phyloP scores from a whole-genome alignment of 805 yeast genomes.

The Saturnispora quitensis region DNA sequence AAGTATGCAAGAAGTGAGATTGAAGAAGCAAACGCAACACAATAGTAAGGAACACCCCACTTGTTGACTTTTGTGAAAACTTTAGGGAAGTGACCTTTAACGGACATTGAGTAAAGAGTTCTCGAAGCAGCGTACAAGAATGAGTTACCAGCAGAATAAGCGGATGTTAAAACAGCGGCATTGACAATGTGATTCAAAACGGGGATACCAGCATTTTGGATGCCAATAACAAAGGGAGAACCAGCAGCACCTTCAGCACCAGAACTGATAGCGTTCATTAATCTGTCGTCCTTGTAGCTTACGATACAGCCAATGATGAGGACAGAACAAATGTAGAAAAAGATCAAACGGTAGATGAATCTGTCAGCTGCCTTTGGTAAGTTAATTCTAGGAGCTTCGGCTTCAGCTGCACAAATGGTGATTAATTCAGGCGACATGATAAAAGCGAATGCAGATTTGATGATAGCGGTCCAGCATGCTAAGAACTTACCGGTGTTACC shows the following conservation, averaged over 20 bases:
- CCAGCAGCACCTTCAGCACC: slow-evolving; percentile 59
- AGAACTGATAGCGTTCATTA: slow-evolving; percentile 36
- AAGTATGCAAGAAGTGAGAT: slow-evolving; percentile 53
- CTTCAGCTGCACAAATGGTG: slow-evolving; percentile 27
- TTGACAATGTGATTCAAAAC: slow-evolving; percentile 73
- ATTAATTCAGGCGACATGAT: slow-evolving; percentile 32
- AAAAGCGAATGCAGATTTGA: slow-evolving; percentile 59
- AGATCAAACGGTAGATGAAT: slow-evolving; percentile 25
- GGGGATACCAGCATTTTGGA: slow-evolving; percentile 54
- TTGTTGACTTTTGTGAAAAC: slow-evolving; percentile 52
- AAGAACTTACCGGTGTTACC: slow-evolving; percentile 57
- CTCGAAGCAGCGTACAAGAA: slow-evolving; percentile 68
- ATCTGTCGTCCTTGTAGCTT: slow-evolving; percentile 31
- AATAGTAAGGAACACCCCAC: slow-evolving; percentile 58
- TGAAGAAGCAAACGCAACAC: slow-evolving; percentile 41
- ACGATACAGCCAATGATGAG: slow-evolving; percentile 44
- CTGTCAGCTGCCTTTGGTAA: slow-evolving; percentile 28
- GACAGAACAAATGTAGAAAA: slow-evolving; percentile 27
- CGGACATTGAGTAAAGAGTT: slow-evolving; percentile 63
- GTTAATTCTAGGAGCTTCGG: slow-evolving; percentile 25
- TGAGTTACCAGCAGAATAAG: slow-evolving; percentile 64
- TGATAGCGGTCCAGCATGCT: slow-evolving; percentile 54
- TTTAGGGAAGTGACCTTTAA: slow-evolving; percentile 66
- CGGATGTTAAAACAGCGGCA: slow-evolving; percentile 49
- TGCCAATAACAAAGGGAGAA: slow-evolving; percentile 82